Percentiles rank a stretch among this genome's conserved stretches.
Conservation (phyloP, 495 filamentous ascomycete species). For the Jackrogersella minutella region DNA sequence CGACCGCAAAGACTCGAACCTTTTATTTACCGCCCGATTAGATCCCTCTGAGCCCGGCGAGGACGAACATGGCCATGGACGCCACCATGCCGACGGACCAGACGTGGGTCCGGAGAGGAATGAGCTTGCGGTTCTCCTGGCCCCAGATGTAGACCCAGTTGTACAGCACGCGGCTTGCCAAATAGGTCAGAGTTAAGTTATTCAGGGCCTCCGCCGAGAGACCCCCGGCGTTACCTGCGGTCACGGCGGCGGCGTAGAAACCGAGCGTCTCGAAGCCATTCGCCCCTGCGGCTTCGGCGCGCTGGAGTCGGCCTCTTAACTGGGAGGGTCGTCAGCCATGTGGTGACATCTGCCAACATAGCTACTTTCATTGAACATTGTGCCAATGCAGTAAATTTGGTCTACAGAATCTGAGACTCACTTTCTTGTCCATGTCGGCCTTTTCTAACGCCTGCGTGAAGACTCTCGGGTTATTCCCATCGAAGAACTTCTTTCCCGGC, state of each 20-base stretch:
- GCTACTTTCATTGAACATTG: no score
- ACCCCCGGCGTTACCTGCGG: slow-evolving; percentile 57
- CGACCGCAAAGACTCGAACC: no score
- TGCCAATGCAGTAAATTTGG: no score
- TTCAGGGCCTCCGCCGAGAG: slow-evolving; percentile 50
- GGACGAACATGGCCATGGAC: slow-evolving; percentile 51
- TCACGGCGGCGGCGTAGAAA: slow-evolving; percentile 58
- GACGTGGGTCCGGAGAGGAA: slow-evolving; percentile 47
- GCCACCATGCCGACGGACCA: slow-evolving; percentile 48
- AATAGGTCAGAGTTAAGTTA: slow-evolving; percentile 50
- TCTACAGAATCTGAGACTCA: no score
- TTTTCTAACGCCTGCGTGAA: slow-evolving; percentile 46
- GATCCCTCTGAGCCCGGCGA: slow-evolving; percentile 46
- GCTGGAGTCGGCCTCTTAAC: slow-evolving; percentile 48
- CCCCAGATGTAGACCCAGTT: slow-evolving; percentile 56
- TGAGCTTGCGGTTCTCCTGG: slow-evolving; percentile 47
- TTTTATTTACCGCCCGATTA: slow-evolving; percentile 12
- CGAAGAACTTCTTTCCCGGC: slow-evolving; percentile 43
- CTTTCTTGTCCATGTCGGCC: slow-evolving; percentile 54
- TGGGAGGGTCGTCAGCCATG: neutral
- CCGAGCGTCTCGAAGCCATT: slow-evolving; percentile 62
- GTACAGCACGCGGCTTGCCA: slow-evolving; percentile 53
- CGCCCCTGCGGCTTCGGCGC: slow-evolving; percentile 55
- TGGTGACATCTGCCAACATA: no score
- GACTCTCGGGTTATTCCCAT: slow-evolving; percentile 43